Conservation (phyloP, 73 alveolate genomes). For the Breviolum minutum region DNA sequence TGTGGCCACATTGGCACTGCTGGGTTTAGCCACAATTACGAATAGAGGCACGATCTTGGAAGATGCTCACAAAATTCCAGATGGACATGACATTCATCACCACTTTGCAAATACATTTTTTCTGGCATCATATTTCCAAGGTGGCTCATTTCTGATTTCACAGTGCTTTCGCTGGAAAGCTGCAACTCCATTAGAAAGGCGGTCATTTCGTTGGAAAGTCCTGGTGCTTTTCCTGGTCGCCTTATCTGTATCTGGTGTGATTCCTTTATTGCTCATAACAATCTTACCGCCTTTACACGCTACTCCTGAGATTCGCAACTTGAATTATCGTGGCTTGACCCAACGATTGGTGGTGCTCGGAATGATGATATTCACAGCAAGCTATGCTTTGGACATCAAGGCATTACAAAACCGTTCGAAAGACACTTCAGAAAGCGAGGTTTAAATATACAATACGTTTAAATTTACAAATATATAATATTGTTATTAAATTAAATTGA, state of each 20-base stretch:
- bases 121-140: slow-evolving; percentile 5
- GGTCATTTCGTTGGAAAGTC: slow-evolving; percentile 15
- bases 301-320: background rate
- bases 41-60: slow-evolving; percentile 36
- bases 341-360: slow-evolving; percentile 22
- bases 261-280: background rate
- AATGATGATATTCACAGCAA: slow-evolving; percentile 16
- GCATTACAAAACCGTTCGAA: background rate
- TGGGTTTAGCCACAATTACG: slow-evolving; percentile 45
- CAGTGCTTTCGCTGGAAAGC: background rate
- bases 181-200: background rate
- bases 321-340: slow-evolving; percentile 39
- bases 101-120: background rate
- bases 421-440: too few species aligned
- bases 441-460: background rate
- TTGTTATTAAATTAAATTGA: background rate
- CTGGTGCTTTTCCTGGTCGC: background rate
- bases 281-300: background rate
- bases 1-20: slow-evolving; percentile 1
- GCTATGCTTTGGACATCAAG: background rate
- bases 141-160: background rate
- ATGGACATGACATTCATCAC: background rate
- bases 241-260: background rate
- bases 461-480: background rate
- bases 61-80: slow-evolving; percentile 9